Evolutionary conservation across 331 rosid species (phyloP), one percentile per base, ranked within the genome.

Genomic region (Acacia concinna): DNA sequence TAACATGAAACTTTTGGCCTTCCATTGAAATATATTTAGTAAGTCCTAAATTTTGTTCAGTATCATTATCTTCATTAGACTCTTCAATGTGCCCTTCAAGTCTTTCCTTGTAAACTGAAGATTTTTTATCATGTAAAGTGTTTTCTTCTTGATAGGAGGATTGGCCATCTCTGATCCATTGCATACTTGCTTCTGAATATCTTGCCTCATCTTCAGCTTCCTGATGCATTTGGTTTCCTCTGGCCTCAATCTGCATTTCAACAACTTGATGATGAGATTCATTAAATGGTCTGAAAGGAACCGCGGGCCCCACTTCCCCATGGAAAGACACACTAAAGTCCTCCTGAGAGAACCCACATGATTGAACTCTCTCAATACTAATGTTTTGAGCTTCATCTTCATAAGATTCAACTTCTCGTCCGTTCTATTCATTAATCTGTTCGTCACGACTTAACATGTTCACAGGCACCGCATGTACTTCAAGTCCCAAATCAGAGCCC

Each of bases 231-330:
- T 67, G 72, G 71, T 47, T 65, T 74, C 80, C 83, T 51, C 43
- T 15, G 76, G 64, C 63, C 64, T 54, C 57, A 27, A n/a, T 27
- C 73, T 12, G 20, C 69, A 64, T 75, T 30, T 32, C 74, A 71
- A 66, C 79, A 78, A 57, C 71, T 12, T 38, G 79, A 75, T 38
- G 76, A 75, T 25, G 79, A 90, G 40, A 77, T 65, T 81, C 79
- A 71, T 43, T 11, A 23, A 64, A 35, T 56, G 66, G 43, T 73
- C 41, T 75, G 71, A 44, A 35, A 63, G 54, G 69, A 60, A 76
- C 76, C 59, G 43, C 11, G 35, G 78, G 62, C 49, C 40, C 89
- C 63, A 52, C 76, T 28, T 31, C 82, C 47, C 31, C 49, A 21
- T 41, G 54, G 57, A 62, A 62, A 21, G 72, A 54, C 52, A 63